Evolutionary conservation across 2,329 filamentous ascomycete genomes (phyloP), one percentile per base, ranked within the genome.

Genomic region (Hymenoscyphus fructigenus): DNA sequence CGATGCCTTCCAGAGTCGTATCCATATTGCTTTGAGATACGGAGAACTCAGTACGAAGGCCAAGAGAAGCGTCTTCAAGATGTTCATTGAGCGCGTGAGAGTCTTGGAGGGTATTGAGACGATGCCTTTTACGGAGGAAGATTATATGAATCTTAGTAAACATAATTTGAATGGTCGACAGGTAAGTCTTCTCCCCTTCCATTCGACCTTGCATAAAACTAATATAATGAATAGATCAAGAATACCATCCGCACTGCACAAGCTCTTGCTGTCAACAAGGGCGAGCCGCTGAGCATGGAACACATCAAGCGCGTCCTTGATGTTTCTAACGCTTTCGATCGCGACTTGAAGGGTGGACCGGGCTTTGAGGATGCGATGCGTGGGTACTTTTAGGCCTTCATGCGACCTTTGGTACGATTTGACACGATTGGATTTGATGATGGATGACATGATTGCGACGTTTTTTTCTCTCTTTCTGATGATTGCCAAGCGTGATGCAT

Each of bases 291-390:
- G 36, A 85, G 85, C 62, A 93, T 96, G 89, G 83, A 83, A 59
- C 92, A 96, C 73, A 90, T 97, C 75, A 86, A 85, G 70, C 86
- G 91, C 67, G 91, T 96, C 14, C 83, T 97, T n/a, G 90, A 93
- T 55, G 91, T 96, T 1, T 89, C 90, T 28, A 88, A 91, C 76
- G 90, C 87, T 41, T 97, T 97, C 76, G 91, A 94, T 68, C 84
- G 88, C 34, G 92, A 97, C 75, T 81, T 97, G 60, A 92, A 90
- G 75, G 93, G 92, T 5, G 92, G 92, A 0, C 83, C 85, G 0
- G 92, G 92, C 0, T 96, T 92, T 71, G 81, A 91, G 69, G 92
- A 95, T 75, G 91, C 91, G 0, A 94, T 95, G 92, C 84, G 90
- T 69, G 91, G 89, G 73, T 95, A 95, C 71, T 89, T 73, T 64